Conservation (phyloP, 2,329 filamentous ascomycete genomes). For the Neopestalotiopsis clavispora region DNA sequence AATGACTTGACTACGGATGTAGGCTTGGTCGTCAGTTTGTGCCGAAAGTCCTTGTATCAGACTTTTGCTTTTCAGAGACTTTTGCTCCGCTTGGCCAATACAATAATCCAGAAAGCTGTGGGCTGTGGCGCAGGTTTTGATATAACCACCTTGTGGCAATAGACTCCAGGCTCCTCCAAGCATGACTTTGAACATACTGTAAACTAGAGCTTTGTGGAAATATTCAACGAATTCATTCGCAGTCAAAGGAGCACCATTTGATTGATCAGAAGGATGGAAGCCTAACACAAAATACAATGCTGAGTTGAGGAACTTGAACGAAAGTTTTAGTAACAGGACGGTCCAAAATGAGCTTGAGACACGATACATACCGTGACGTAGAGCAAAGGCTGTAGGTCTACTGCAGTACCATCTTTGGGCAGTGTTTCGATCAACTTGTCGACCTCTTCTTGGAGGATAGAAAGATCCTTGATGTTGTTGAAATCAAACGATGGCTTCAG, state of each 20-base stretch:
- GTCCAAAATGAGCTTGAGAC: too few relatives aligned
- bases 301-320: conserved; percentile 17
- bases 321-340: too few relatives aligned
- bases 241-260: conserved; percentile 13
- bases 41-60: conserved; percentile 16
- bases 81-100: conserved; percentile 16
- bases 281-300: conserved; percentile 22
- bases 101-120: conserved; percentile 21
- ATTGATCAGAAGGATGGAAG: conserved; percentile 13
- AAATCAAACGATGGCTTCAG: conserved; percentile 20
- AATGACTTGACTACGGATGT: conserved; percentile 22
- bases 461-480: conserved; percentile 18
- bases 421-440: conserved; percentile 16
- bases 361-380: conserved; percentile 22
- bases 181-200: conserved; percentile 19
- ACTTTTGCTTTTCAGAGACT: not conserved
- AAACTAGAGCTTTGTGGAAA: conserved; percentile 20
- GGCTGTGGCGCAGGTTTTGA: conserved; percentile 6
- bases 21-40: conserved; percentile 15
- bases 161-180: conserved; percentile 19
- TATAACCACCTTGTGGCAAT: conserved; percentile 19
- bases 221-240: conserved; percentile 18
- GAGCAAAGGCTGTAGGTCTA: conserved; percentile 22
- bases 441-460: conserved; percentile 11
- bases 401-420: conserved; percentile 17